These are phyloP conservation scores for Martiniozyma asiatica DNA, from an alignment of 1,139 yeast species.

Conservation along the genomic window DNA sequence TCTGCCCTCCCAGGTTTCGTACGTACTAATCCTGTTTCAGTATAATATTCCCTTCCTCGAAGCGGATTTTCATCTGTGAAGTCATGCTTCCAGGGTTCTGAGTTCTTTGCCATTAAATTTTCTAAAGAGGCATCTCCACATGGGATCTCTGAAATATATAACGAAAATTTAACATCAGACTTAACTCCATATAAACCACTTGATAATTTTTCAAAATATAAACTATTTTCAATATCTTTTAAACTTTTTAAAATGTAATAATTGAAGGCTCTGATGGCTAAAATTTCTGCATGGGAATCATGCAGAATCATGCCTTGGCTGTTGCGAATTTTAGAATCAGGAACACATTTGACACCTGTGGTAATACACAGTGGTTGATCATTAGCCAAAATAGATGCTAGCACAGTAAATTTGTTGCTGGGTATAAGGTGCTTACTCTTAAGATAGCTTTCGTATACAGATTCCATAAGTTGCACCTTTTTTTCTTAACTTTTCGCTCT, in stretches of 20 bases:
- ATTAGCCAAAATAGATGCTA: slow-evolving; percentile 56
- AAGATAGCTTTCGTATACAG: no score
- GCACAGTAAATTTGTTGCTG: slow-evolving; percentile 87
- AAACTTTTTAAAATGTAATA: slow-evolving; percentile 26
- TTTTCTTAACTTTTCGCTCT: no score
- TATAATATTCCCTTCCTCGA: slow-evolving; percentile 60
- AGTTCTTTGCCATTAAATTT: slow-evolving; percentile 20
- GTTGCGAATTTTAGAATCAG: slow-evolving; percentile 31
- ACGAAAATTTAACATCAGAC: slow-evolving; percentile 31
- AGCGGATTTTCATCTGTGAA: slow-evolving; percentile 14
- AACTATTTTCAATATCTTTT: slow-evolving; percentile 1
- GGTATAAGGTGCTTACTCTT: no score
- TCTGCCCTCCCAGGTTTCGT: slow-evolving; percentile 89
- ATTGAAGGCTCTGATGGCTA: slow-evolving; percentile 62
- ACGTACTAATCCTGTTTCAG: slow-evolving; percentile 51
- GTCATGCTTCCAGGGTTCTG: slow-evolving; percentile 19
- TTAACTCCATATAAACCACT: slow-evolving; percentile 23
- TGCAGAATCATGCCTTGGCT: slow-evolving; percentile 53
- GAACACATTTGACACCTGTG: slow-evolving; percentile 76
- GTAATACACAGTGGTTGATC: slow-evolving; percentile 30
- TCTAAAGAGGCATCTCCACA: slow-evolving; percentile 87
- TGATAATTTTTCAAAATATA: slow-evolving; percentile 1
- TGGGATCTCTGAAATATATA: slow-evolving; percentile 73
- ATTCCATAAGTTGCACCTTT: no score
- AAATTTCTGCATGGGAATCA: slow-evolving; percentile 82